Evolutionary conservation across 139 green algal genomes (phyloP), one percentile per base, ranked within the genome.

Genomic region (Picochlorum sp.): DNA sequence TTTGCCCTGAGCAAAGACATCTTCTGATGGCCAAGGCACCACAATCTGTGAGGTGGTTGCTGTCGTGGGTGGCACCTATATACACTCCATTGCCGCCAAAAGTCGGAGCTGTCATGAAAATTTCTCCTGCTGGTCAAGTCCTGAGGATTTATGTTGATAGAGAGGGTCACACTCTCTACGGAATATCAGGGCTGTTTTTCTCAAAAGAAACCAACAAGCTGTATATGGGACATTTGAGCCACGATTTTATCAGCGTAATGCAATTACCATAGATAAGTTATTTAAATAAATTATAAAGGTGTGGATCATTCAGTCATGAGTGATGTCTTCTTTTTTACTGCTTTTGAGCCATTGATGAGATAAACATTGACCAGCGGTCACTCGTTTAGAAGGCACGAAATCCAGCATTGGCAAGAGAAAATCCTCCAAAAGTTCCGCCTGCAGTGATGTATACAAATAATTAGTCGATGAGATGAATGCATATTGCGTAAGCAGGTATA

Each of bases 341-440:
- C 13, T 28, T 54, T 54, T 13, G 67, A 98, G 80, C 91, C 92
- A 98, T n/a, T 87, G 85, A 79, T 99, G 90, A 23, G 72, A 45
- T 51, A 99, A 77, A 71, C 87, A 83, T 55, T 97, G 57, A 1
- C 52, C 68, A 4, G 94, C 94, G 2, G 87, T 95, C 11, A 89
- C 89, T 2, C 93, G 83, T 54, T 83, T 72, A 44, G 86, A 77
- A 0, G 90, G 90, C 18, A 81, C 63, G 31, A 88, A 96, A 26
- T 92, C 76, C 38, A 99, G 83, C 90, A 98, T 96, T 23, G 88
- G 89, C 57, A 83, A 30, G 66, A 99, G 72, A 73, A 99, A 98
- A 58, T 73, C 73, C 3, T 81, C 56, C 50, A 99, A 45, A 15
- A 54, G 77, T 13, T 74, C 6, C 0, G 94, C 90, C 79, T 95